Conservation (phyloP, 2,329 filamentous ascomycete species). For the Colletotrichum chlorophyti region DNA sequence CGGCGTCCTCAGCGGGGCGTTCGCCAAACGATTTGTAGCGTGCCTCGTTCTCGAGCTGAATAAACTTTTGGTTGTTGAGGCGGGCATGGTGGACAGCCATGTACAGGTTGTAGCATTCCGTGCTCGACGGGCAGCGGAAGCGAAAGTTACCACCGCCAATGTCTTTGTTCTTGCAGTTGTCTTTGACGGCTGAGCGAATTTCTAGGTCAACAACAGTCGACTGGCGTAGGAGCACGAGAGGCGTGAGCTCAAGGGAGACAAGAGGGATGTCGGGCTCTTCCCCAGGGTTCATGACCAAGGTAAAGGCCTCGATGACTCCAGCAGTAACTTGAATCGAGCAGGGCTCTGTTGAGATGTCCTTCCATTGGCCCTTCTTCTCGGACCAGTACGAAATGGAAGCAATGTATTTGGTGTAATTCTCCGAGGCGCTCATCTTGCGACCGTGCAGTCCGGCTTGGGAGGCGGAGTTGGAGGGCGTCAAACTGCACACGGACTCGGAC, state of each 20-base stretch:
- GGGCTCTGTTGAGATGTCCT: slow-evolving; percentile 58
- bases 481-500: slow-evolving; percentile 62
- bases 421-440: slow-evolving; percentile 50
- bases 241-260: slow-evolving; percentile 84
- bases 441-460: slow-evolving; percentile 73
- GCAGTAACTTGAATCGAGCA: slow-evolving; percentile 64
- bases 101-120: slow-evolving; percentile 85
- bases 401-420: slow-evolving; percentile 53
- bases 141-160: slow-evolving; percentile 80
- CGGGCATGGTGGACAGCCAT: slow-evolving; percentile 86
- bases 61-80: slow-evolving; percentile 92
- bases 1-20: slow-evolving; percentile 56
- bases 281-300: slow-evolving; percentile 41
- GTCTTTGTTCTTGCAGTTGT: slow-evolving; percentile 71
- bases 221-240: slow-evolving; percentile 86
- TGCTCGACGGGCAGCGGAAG: slow-evolving; percentile 79
- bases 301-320: slow-evolving; percentile 65
- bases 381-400: slow-evolving; percentile 69
- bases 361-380: slow-evolving; percentile 65
- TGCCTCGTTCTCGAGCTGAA: slow-evolving; percentile 69
- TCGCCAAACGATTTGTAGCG: slow-evolving; percentile 76
- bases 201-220: slow-evolving; percentile 94
- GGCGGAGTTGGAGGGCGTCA: slow-evolving; percentile 82
- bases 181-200: slow-evolving; percentile 83
- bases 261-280: slow-evolving; percentile 49